These are phyloP conservation scores for Chaetomiaceae sp. DNA, from an alignment of 2,329 filamentous ascomycete genomes.

Conservation along the genomic window DNA sequence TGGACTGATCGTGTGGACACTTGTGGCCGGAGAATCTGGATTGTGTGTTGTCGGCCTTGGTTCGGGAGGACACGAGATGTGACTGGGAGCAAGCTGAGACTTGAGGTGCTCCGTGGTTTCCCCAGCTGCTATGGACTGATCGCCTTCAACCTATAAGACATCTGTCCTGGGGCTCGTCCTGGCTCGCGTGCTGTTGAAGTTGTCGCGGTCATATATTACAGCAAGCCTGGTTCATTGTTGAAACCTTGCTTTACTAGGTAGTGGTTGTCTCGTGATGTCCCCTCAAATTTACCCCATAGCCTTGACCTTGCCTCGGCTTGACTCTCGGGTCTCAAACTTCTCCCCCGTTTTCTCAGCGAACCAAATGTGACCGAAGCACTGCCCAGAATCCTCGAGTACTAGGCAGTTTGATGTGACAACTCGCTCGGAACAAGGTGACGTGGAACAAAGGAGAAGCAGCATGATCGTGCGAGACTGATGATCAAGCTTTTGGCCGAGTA, in stretches of 20 bases:
- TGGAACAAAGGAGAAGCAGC: not conserved
- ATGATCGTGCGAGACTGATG: not conserved
- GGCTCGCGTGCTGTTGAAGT: too few species aligned
- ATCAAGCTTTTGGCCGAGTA: conserved; percentile 17
- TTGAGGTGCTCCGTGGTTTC: not conserved
- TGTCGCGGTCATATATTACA: too few species aligned
- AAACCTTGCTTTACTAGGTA: too few species aligned
- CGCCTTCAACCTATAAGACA: not conserved
- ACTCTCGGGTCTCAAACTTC: not conserved
- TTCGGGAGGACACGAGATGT: not conserved
- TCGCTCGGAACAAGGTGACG: conserved; percentile 5
- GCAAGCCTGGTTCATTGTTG: too few species aligned
- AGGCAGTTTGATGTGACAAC: not conserved
- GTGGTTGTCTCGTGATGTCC: too few species aligned
- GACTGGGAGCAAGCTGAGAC: not conserved
- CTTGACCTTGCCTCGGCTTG: too few species aligned
- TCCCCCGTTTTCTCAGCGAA: not conserved
- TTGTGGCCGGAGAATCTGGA: not conserved
- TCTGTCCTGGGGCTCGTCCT: not conserved
- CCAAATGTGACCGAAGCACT: not conserved
- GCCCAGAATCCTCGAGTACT: not conserved
- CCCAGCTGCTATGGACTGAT: too few species aligned
- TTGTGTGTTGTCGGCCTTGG: not conserved
- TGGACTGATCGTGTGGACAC: not conserved
- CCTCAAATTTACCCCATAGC: too few species aligned